A percentile compares a stretch with the other conserved stretches of the same genome.
phyloP scores from a whole-genome alignment of 2,329 filamentous ascomycete genomes.

The Salinomyces thailandicus region DNA sequence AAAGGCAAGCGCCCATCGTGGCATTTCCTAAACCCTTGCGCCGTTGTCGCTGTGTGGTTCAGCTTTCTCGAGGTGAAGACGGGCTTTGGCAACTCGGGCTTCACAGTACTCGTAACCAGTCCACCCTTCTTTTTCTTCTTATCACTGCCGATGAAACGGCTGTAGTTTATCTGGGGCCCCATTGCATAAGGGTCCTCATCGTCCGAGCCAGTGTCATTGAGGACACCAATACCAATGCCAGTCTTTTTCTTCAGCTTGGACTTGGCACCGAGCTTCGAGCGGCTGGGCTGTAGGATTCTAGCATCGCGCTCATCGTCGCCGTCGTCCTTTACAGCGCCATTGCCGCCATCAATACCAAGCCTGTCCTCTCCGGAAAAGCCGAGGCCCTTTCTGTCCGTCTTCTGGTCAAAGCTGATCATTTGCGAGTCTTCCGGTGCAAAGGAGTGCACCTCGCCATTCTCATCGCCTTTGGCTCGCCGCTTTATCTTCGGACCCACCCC shows the following conservation, averaged over 20 bases:
- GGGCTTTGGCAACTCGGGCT: conserved; percentile 41
- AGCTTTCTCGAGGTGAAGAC: conserved; percentile 64
- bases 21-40: conserved; percentile 54
- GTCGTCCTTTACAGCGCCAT: conserved; percentile 18
- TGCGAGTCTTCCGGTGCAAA: conserved; percentile 76
- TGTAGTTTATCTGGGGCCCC: conserved; percentile 83
- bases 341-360: conserved; percentile 25
- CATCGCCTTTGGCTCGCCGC: conserved; percentile 59
- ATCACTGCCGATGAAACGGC: conserved; percentile 66
- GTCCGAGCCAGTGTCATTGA: conserved; percentile 90
- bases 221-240: conserved; percentile 74
- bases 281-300: conserved; percentile 20
- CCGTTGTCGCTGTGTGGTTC: conserved; percentile 23
- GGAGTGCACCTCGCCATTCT: conserved; percentile 48
- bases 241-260: conserved; percentile 48
- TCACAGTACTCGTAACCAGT: conserved; percentile 16
- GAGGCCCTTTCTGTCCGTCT: conserved; percentile 60
- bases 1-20: conserved; percentile 73
- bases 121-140: conserved; percentile 53
- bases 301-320: conserved; percentile 26
- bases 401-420: conserved; percentile 56
- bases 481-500: conserved; percentile 81
- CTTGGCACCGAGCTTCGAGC: conserved; percentile 25
- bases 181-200: conserved; percentile 92
- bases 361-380: conserved; percentile 53